Evolutionary conservation across 2,329 filamentous ascomycete species (phyloP).

Genomic region (Akanthomyces uredinophilus): DNA sequence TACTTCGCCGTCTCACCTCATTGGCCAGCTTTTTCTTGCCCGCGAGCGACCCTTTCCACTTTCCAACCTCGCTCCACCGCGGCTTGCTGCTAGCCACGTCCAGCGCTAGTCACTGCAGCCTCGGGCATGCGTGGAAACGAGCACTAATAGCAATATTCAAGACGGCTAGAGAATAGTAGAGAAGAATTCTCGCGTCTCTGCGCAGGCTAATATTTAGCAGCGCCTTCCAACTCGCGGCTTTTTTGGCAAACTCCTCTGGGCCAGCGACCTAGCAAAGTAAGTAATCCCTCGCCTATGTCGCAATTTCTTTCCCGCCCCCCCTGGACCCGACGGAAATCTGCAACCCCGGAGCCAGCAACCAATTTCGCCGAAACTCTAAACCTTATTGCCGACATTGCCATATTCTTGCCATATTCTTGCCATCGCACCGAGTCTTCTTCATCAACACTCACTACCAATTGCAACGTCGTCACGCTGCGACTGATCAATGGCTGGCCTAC

Average conservation of each 20-base stretch:
- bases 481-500: neutral
- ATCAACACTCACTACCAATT: neutral
- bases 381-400: neutral
- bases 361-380: neutral
- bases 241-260: neutral
- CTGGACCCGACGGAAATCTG: too few relatives aligned
- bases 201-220: too few relatives aligned
- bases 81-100: neutral
- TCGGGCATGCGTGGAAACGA: neutral
- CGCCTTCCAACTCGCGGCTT: neutral
- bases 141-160: too few relatives aligned
- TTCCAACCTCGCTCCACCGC: neutral
- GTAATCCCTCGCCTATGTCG: neutral
- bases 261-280: neutral
- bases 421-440: neutral
- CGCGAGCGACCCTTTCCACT: neutral
- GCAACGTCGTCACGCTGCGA: neutral
- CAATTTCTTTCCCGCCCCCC: neutral
- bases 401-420: neutral
- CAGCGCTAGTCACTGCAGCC: neutral
- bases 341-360: neutral
- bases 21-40: neutral
- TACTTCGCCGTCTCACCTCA: neutral
- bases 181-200: too few relatives aligned
- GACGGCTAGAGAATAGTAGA: too few relatives aligned